Conservation (phyloP, 768 basidiomycete genomes). For the Suillus placidus region DNA sequence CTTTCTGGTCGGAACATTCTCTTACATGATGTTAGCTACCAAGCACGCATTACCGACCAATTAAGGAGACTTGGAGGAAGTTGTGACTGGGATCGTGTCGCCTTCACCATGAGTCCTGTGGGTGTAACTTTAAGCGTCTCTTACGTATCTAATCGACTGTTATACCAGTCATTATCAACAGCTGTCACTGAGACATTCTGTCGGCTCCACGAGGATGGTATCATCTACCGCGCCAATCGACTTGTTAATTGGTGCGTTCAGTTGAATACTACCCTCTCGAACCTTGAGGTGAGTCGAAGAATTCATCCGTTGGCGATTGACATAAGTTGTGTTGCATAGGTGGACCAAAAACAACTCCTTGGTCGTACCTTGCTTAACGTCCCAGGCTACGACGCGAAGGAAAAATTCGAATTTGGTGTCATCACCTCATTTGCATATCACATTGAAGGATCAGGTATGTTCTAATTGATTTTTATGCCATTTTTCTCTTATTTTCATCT, state of each 20-base stretch:
- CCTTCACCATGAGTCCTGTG: constrained; percentile 95
- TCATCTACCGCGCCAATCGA: constrained; percentile 93
- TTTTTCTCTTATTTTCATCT: constrained; percentile 1
- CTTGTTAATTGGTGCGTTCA: constrained; percentile 98
- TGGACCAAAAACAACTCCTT: constrained; percentile 87
- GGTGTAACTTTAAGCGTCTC: constrained; percentile 17
- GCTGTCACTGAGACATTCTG: constrained; percentile 94
- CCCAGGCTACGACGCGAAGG: constrained; percentile 94
- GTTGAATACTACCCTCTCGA: constrained; percentile 96
- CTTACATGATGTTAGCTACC: constrained; percentile 61
- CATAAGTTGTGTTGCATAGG: constrained; percentile 44
- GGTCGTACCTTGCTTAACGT: constrained; percentile 87
- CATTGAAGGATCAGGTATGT: constrained; percentile 79
- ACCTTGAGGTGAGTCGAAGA: constrained; percentile 75
- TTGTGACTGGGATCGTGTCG: constrained; percentile 92
- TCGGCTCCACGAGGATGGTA: constrained; percentile 85
- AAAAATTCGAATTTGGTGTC: constrained; percentile 96
- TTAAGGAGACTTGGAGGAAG: constrained; percentile 87
- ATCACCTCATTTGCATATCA: constrained; percentile 96
- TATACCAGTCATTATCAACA: constrained; percentile 64
- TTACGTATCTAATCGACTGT: constrained; percentile 8
- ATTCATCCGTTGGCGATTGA: not conserved
- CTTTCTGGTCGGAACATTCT: not conserved
- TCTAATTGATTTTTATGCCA: not conserved
- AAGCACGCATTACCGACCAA: constrained; percentile 89